A percentile compares a stretch with the other conserved stretches of the same genome.
phyloP scores from a whole-genome alignment of 139 green algal species.

The Chlamydomonas eustigma region DNA sequence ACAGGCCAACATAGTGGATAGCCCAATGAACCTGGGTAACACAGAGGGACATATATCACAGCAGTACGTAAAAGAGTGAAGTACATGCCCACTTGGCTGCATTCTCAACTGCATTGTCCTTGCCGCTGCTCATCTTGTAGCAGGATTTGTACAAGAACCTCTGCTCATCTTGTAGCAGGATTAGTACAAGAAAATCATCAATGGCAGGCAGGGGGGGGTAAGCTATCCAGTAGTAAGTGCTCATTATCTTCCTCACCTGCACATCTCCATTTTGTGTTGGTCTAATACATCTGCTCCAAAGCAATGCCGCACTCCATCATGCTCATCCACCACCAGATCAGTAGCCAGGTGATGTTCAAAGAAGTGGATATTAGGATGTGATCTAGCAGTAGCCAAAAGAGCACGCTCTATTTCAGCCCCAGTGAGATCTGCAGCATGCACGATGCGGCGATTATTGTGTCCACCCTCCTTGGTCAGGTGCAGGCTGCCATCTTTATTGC shows the following conservation, averaged over 20 bases:
- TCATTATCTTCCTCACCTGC: constrained; percentile 25
- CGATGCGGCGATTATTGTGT: constrained; percentile 87
- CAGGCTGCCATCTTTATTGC: constrained; percentile 68
- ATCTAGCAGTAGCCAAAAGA: constrained; percentile 60
- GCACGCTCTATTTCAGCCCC: constrained; percentile 92
- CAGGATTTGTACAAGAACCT: too few species aligned
- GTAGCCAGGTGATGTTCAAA: constrained; percentile 42
- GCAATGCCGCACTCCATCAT: constrained; percentile 56
- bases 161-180: too few species aligned
- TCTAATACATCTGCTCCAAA: constrained; percentile 83
- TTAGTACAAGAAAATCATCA: too few species aligned
- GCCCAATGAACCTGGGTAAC: constrained; percentile 50
- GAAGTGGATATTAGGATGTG: constrained; percentile 74
- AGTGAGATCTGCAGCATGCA: constrained; percentile 75
- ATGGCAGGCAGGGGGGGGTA: too few species aligned
- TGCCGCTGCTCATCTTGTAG: too few species aligned
- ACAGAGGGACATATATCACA: too few species aligned
- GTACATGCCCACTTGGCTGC: too few species aligned
- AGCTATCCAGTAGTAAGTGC: too few species aligned
- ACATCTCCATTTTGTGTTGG: constrained; percentile 41
- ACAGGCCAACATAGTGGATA: constrained; percentile 84
- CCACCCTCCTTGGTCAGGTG: constrained; percentile 95
- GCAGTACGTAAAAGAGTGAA: too few species aligned
- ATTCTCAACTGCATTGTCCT: too few species aligned
- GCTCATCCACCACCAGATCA: constrained; percentile 62